Evolutionary conservation across 1,284 basidiomycete species (phyloP), one percentile per base, ranked within the genome.

Genomic region (Trametes polyzona): DNA sequence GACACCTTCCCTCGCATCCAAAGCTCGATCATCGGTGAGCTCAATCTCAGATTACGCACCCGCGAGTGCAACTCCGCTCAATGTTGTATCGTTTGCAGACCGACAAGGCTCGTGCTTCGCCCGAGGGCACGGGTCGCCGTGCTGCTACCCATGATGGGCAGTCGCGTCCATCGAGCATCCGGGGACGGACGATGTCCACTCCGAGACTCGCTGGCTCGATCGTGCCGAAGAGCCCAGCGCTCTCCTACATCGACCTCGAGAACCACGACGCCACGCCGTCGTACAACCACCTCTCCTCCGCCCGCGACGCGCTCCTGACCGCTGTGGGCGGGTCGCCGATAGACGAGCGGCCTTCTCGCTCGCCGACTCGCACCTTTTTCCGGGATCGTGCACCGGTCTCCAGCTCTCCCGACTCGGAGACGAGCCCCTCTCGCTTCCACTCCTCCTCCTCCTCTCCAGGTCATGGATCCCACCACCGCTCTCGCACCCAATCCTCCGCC

Each of bases 291-390:
- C 33, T 57, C 48, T 43, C 55, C 11, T 61, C 67, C 12, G 65
- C 65, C 6, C 57, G 59, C 47, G 61, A 65, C 50, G 52, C 58
- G 12, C 62, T 68, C 42, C 63, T 63, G 26, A 47, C 47, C 32
- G 52, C 50, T 35, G 55, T 64, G 52, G 54, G 58, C 47, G 43
- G 35, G 27, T 39, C 50, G 24, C 43, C 57, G 21, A 48, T 54
- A 11, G 58, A 58, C 32, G 61, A 63, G 37, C 50, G 57, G 9
- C 49, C 58, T 6, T 57, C 60, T 8, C 50, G 55, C 36, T 35
- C 54, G 9, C 60, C 48, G 16, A 60, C 55, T 6, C 51, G 63
- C 39, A 52, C 57, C 58, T 51, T 49, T 41, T 55, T 39, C 43
- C 48, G 8, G 37, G 47, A 40, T 36, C 49, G 44, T 53, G 61